phyloP scores from a whole-genome alignment of 441 rosid genomes.

The Macaranga tanarius region DNA sequence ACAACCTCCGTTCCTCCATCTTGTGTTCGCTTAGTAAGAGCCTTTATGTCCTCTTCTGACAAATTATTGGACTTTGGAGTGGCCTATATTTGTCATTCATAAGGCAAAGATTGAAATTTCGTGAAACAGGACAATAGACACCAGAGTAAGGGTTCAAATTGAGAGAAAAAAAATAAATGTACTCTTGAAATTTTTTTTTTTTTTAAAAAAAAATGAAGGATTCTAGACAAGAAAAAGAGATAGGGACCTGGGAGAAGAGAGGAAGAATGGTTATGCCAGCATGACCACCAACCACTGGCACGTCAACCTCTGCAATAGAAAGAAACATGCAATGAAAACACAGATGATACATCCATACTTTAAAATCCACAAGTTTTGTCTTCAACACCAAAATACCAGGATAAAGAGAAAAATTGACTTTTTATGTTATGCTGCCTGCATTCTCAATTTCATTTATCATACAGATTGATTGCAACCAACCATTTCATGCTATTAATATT shows the following conservation, averaged over 20 bases:
- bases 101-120: too few relatives aligned
- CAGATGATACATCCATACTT: background rate
- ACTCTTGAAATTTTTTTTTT: too few relatives aligned
- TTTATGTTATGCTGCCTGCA: too few relatives aligned
- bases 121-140: too few relatives aligned
- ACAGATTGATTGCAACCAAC: too few relatives aligned
- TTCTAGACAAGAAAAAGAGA: too few relatives aligned
- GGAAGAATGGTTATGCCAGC: slow-evolving; percentile 97
- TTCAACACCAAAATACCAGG: too few relatives aligned
- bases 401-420: too few relatives aligned
- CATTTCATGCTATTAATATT: too few relatives aligned
- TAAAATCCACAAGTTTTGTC: background rate
- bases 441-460: too few relatives aligned
- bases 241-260: slow-evolving; percentile 66
- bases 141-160: too few relatives aligned
- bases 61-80: slow-evolving; percentile 71
- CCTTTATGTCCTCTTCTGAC: slow-evolving; percentile 53
- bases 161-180: background rate
- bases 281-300: slow-evolving; percentile 96
- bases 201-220: too few relatives aligned
- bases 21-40: slow-evolving; percentile 93
- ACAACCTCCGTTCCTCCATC: slow-evolving; percentile 98
- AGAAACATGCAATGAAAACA: slow-evolving; percentile 2
- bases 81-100: slow-evolving; percentile 45
- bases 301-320: slow-evolving; percentile 65